These are phyloP conservation scores for Globisporangium recalcitrans DNA, from an alignment of 352 stramenopile genomes.

Conservation along the genomic window DNA sequence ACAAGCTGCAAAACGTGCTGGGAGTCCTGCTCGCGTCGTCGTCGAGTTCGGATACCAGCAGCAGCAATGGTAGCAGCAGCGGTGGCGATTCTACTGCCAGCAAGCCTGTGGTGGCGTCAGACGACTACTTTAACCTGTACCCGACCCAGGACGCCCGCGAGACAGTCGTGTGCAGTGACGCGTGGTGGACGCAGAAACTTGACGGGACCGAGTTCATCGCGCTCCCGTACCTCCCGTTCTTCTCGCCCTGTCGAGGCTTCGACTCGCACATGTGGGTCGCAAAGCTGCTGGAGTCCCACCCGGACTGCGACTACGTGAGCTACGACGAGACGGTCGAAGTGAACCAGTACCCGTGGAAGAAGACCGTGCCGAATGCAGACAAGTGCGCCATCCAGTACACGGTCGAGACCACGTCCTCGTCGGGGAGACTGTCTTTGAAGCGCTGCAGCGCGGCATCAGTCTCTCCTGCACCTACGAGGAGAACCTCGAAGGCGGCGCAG, in stretches of 20 bases:
- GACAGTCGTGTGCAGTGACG: conserved; percentile 37
- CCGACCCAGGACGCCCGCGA: conserved; percentile 35
- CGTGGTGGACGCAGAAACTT: conserved; percentile 78
- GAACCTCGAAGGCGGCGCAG: conserved; percentile 65
- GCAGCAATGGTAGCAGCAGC: conserved; percentile 8
- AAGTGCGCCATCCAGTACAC: conserved; percentile 67
- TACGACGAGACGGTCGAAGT: conserved; percentile 89
- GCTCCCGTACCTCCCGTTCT: conserved; percentile 94
- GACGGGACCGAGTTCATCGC: conserved; percentile 63
- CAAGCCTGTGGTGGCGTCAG: conserved; percentile 27
- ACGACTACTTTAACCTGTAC: conserved; percentile 58
- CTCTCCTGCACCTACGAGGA: conserved; percentile 91
- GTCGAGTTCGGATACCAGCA: conserved; percentile 5
- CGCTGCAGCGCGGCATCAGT: conserved; percentile 62
- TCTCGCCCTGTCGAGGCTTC: conserved; percentile 94
- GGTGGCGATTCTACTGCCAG: conserved; percentile 5
- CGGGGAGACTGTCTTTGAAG: conserved; percentile 9
- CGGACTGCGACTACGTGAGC: conserved; percentile 84
- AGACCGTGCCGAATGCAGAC: conserved; percentile 74
- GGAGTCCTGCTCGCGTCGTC: conserved; percentile 19
- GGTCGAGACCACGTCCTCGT: conserved; percentile 20
- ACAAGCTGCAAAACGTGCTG: conserved; percentile 56
- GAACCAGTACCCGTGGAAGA: conserved; percentile 89
- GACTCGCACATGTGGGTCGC: conserved; percentile 91
- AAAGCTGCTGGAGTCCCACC: conserved; percentile 94